These are phyloP conservation scores for Aureobasidium sp. DNA, from an alignment of 2,329 filamentous ascomycete species.

Conservation along the genomic window DNA sequence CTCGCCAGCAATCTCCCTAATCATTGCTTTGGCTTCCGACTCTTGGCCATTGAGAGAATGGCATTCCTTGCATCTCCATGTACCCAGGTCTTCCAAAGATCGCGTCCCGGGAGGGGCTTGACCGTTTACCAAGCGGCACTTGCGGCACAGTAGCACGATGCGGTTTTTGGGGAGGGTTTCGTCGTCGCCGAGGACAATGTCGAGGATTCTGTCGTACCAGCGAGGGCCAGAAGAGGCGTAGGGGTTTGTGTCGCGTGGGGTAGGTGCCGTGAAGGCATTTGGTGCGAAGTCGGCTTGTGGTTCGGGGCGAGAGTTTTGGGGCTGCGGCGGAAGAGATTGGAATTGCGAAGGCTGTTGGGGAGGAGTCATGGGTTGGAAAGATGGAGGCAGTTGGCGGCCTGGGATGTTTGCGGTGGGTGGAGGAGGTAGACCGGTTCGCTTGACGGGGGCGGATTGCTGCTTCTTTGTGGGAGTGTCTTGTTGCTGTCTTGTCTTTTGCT, in stretches of 20 bases:
- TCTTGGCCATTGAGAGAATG: conserved; percentile 72
- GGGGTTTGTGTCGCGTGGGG: conserved; percentile 16
- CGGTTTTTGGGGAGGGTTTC: conserved; percentile 89
- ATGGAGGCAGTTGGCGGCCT: conserved; percentile 26
- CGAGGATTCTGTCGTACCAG: conserved; percentile 93
- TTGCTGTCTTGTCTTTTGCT: background rate
- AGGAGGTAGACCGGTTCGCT: conserved; percentile 51
- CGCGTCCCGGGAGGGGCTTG: conserved; percentile 85
- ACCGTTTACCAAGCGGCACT: conserved; percentile 85
- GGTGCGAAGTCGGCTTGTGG: conserved; percentile 55
- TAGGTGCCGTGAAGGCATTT: conserved; percentile 50
- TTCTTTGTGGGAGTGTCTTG: conserved; percentile 15
- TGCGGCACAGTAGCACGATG: conserved; percentile 72
- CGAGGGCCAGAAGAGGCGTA: conserved; percentile 36
- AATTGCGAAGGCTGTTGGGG: background rate
- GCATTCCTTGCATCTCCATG: conserved; percentile 86
- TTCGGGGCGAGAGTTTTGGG: conserved; percentile 10
- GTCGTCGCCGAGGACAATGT: conserved; percentile 88
- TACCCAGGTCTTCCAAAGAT: conserved; percentile 67
- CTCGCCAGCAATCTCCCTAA: conserved; percentile 35
- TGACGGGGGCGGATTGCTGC: conserved; percentile 31
- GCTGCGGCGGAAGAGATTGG: conserved; percentile 7
- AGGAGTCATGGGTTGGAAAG: conserved; percentile 48
- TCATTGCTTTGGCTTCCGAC: conserved; percentile 64
- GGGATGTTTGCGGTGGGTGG: conserved; percentile 60